These are phyloP conservation scores for Wickerhamomyces sydowiorum DNA, from an alignment of 805 yeast genomes.

Conservation along the genomic window DNA sequence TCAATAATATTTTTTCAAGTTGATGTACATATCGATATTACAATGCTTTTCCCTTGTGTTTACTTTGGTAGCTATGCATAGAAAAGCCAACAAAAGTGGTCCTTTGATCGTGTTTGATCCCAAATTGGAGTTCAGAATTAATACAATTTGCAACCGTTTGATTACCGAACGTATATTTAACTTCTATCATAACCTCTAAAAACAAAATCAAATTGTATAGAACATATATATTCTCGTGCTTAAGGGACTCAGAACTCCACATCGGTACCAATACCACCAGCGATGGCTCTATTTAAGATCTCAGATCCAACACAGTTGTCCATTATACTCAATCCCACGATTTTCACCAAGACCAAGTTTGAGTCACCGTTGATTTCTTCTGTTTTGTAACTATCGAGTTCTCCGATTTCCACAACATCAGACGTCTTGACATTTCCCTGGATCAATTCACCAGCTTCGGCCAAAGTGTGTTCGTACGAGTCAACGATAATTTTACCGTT, in stretches of 20 bases:
- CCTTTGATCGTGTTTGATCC: too few relatives aligned
- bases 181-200: too few relatives aligned
- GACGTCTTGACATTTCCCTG: constrained; percentile 32
- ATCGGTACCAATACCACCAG: constrained; percentile 24
- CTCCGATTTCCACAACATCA: constrained; percentile 43
- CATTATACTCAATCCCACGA: constrained; percentile 64
- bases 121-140: too few relatives aligned
- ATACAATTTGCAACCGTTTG: too few relatives aligned
- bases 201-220: too few relatives aligned
- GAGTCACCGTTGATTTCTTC: constrained; percentile 10
- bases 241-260: constrained; percentile 22
- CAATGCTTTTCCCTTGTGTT: too few relatives aligned
- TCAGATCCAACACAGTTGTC: constrained; percentile 48
- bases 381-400: constrained; percentile 21
- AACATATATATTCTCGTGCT: too few relatives aligned
- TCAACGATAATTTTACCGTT: constrained; percentile 50
- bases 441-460: constrained; percentile 63
- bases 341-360: constrained; percentile 41
- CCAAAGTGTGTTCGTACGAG: constrained; percentile 47
- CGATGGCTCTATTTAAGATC: constrained; percentile 27
- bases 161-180: too few relatives aligned
- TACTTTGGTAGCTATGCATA: too few relatives aligned
- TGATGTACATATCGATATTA: too few relatives aligned
- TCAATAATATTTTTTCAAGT: too few relatives aligned
- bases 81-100: too few relatives aligned